Percentiles rank a stretch among this genome's conserved stretches.
phyloP scores from a whole-genome alignment of 1,139 yeast species.

The Saccharomyces hybrid region DNA sequence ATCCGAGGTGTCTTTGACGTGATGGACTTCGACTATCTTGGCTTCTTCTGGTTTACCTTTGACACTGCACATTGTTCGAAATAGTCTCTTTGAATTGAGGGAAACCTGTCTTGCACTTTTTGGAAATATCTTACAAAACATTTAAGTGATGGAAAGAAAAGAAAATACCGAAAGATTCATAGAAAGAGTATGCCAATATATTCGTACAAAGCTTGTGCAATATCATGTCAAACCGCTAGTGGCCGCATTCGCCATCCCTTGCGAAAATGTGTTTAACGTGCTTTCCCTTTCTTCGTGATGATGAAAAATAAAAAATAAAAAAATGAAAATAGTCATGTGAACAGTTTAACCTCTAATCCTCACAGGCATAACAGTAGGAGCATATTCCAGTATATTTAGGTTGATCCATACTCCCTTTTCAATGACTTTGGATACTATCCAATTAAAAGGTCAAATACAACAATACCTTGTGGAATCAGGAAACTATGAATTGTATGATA shows the following conservation, averaged over 20 bases:
- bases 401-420: too few relatives aligned
- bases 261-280: not conserved
- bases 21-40: constrained; percentile 31
- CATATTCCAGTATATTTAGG: not conserved
- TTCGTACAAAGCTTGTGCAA: not conserved
- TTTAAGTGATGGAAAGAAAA: not conserved
- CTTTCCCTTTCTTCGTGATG: not conserved
- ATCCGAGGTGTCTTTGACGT: constrained; percentile 38
- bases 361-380: too few relatives aligned
- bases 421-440: not conserved
- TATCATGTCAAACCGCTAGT: not conserved
- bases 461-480: constrained; percentile 70
- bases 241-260: not conserved
- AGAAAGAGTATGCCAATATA: not conserved
- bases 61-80: constrained; percentile 19
- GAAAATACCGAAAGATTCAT: not conserved
- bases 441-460: constrained; percentile 55
- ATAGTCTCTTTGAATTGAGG: not conserved
- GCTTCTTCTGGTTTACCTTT: constrained; percentile 36
- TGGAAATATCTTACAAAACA: not conserved
- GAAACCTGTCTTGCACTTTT: not conserved
- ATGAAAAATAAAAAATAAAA: not conserved
- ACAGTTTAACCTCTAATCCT: not conserved
- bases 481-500: constrained; percentile 52
- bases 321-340: not conserved